Evolutionary conservation across 164 flowering plant species (phyloP).

Genomic region (Magnolia changhungtana): DNA sequence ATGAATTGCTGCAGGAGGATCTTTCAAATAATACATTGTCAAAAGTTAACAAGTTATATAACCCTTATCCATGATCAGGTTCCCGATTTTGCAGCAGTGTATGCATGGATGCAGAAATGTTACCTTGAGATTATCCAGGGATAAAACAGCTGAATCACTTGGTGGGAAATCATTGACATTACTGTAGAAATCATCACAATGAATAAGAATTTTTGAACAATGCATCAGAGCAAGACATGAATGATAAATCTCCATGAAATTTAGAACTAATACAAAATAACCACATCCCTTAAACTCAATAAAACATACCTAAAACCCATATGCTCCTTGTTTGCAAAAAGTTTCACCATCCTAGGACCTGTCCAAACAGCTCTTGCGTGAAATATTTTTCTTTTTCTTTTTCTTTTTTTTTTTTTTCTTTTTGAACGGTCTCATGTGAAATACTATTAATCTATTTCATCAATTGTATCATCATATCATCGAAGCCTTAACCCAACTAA

Average conservation of each 20-base stretch:
- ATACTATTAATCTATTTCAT: background rate
- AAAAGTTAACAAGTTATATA: background rate
- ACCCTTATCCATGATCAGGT: background rate
- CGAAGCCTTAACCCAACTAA: background rate
- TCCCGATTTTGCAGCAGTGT: background rate
- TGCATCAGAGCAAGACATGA: background rate
- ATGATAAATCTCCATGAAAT: background rate
- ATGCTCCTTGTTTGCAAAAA: conserved; percentile 88
- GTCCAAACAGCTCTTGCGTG: background rate
- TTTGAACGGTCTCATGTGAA: too few relatives aligned
- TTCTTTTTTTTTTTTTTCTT: too few relatives aligned
- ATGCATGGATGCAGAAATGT: background rate
- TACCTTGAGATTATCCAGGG: conserved; percentile 75
- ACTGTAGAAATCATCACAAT: conserved; percentile 40
- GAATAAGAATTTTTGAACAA: background rate
- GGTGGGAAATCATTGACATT: conserved; percentile 91
- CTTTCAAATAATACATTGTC: background rate
- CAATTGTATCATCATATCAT: background rate
- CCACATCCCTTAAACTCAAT: background rate
- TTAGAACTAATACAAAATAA: background rate
- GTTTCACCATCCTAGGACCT: conserved; percentile 57
- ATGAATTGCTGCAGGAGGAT: background rate
- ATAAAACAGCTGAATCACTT: conserved; percentile 54
- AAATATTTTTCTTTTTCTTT: background rate
- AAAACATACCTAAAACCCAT: conserved; percentile 86